Evolutionary conservation across 352 stramenopile genomes (phyloP), one percentile per base, ranked within the genome.

Genomic region (Pythium aquatile): DNA sequence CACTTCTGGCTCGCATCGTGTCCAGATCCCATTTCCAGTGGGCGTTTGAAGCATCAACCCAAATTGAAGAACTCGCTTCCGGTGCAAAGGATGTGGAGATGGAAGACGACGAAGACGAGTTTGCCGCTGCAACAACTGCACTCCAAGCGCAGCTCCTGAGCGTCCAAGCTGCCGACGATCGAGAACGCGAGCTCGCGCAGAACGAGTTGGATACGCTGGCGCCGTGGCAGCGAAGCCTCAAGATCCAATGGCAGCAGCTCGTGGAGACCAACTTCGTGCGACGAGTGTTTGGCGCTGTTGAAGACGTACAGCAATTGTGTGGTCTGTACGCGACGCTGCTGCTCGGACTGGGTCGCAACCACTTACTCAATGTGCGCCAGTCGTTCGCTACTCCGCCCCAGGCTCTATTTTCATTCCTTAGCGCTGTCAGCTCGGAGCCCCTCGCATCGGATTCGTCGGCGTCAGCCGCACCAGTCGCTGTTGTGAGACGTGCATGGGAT

Each of bases 331-430:
- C 70, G 1, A 73, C 61, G 13, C 40, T 91, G 4, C 47, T 89
- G 11, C 58, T 88, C 11, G 79, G 74, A 8, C 52, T 77, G 7
- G 74, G 76, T 29, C 67, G 73, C 5, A 55, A 66, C 6, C 78
- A 91, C n/a, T 56, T 88, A 32, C 61, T 89, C 7, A 77, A 49
- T 17, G 59, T 88, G 24, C 71, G 65, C 5, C 64, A 76, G 48
- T 80, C 64, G 28, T 89, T 89, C 59, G 71, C 69, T 14, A 70
- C 77, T 8, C 80, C 83, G 20, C 55, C 74, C 9, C 47, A 61
- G 14, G 61, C 77, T 7, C 66, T 91, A 8, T 79, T 85, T 37
- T 60, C 78, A 26, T 70, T 90, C 24, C 35, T 91, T 28, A 87
- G 79, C 63, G 68, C 72, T 13, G 75, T 87, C 55, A 78, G 73